A percentile compares a stretch with the other conserved stretches of the same genome.
phyloP scores from a whole-genome alignment of 192 early-diverging fungal genomes.

The Podila horticola region DNA sequence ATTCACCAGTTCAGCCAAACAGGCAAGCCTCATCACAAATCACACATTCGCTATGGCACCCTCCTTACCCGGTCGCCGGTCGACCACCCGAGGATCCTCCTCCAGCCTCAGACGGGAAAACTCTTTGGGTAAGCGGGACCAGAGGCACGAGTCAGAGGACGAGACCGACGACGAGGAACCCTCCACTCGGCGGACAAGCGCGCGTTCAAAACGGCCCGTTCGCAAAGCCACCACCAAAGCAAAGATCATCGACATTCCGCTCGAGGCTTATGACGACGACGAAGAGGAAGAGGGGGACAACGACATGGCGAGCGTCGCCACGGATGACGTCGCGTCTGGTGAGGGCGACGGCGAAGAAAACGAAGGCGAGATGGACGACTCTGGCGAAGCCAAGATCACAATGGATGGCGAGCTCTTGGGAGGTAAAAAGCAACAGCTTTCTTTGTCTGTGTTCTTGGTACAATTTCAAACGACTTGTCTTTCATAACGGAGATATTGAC shows the following conservation, averaged over 20 bases:
- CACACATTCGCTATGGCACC: not conserved
- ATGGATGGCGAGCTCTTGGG: conserved; percentile 77
- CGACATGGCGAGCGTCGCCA: conserved; percentile 9
- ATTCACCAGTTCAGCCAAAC: not conserved
- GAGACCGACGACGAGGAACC: not conserved
- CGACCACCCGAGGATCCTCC: not conserved
- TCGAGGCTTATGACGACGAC: conserved; percentile 18
- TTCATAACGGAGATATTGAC: not conserved
- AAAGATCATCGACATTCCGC: not conserved
- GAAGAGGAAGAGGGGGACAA: conserved; percentile 47
- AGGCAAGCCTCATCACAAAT: not conserved
- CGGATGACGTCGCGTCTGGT: not conserved
- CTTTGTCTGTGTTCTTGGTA: not conserved
- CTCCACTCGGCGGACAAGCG: not conserved
- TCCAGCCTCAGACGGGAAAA: conserved; percentile 2
- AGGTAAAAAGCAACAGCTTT: conserved; percentile 52
- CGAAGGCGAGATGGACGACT: conserved; percentile 58
- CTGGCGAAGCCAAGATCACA: conserved; percentile 78
- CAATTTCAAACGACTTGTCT: not conserved
- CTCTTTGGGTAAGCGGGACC: not conserved
- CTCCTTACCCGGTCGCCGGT: not conserved
- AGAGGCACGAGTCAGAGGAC: not conserved
- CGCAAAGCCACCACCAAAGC: not conserved
- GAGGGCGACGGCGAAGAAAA: conserved; percentile 30
- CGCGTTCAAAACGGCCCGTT: not conserved